Evolutionary conservation across 805 yeast species (phyloP), one percentile per base, ranked within the genome.

Genomic region (Zygosaccharomyces gambellarensis): DNA sequence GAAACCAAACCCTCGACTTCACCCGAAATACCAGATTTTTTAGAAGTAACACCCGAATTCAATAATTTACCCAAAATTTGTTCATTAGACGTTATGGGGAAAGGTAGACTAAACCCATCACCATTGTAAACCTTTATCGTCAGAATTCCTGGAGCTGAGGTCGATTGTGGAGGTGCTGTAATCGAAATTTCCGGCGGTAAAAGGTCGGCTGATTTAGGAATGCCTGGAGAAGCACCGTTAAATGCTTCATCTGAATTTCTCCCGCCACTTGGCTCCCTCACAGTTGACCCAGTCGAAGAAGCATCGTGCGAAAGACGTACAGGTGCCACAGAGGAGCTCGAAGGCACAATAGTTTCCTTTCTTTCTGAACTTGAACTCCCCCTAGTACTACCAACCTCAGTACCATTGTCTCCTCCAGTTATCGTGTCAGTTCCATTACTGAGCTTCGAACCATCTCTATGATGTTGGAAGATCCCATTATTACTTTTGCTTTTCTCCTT

Each of bases 101-200:
- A 80, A 4, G 97, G 96, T 44, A 90, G 74, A 42, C 73, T 74
- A 55, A 89, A 76, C 45, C 81, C 79, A 50, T 78, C 76, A 32
- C 90, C 87, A 36, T 80, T 79, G 62, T 87, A 87, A 9, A 89
- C 77, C 62, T 87, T 86, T 25, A 89, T 83, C 0, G 90, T 85
- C 56, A 89, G 74, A 27, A 87, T 72, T 2, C 96, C 96, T 0
- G 92, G 90, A 29, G 69, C 71, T 44, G 71, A 65, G 0, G 61
- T 57, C 10, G 61, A 53, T 9, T 55, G 57, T 3, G 52, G 45
- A 29, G 41, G 39, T 4, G 41, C 42, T 8, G 40, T 17, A 25
- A 36, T 51, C 27, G 40, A 34, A 9, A 48, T 47, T 12, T 48
- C 45, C 8, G 45, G 51, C 14, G 51, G 42, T 23, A 45, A 49